A percentile compares a stretch with the other conserved stretches of the same genome.
These are phyloP conservation scores for Penicillium fimorum DNA, from an alignment of 495 filamentous ascomycete genomes.

Conservation along the genomic window DNA sequence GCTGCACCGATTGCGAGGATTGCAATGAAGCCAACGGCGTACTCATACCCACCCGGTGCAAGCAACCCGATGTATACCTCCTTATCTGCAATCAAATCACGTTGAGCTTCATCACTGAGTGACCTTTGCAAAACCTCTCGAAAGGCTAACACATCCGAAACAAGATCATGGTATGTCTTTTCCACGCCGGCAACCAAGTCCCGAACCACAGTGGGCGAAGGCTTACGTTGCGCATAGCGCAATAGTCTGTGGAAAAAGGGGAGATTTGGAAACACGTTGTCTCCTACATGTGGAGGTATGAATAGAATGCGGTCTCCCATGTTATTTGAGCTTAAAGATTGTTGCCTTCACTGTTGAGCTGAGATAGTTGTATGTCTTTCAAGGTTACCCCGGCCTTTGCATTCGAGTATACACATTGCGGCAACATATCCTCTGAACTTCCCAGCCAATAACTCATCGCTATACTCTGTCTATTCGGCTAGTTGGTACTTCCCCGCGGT, in stretches of 20 bases:
- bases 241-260: slow-evolving; percentile 33
- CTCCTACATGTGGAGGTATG: slow-evolving; percentile 29
- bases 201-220: slow-evolving; percentile 23
- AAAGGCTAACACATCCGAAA: slow-evolving; percentile 24
- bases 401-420: background rate
- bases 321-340: background rate
- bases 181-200: slow-evolving; percentile 31
- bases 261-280: slow-evolving; percentile 22
- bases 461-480: slow-evolving; percentile 19
- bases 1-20: slow-evolving; percentile 46
- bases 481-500: slow-evolving; percentile 26
- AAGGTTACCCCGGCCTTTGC: background rate
- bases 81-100: slow-evolving; percentile 29
- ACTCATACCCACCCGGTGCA: slow-evolving; percentile 49
- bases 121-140: slow-evolving; percentile 16
- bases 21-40: slow-evolving; percentile 44
- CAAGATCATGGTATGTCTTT: slow-evolving; percentile 27
- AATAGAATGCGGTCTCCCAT: slow-evolving; percentile 27
- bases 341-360: background rate
- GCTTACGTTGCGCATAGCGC: slow-evolving; percentile 25
- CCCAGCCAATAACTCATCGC: slow-evolving; percentile 14
- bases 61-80: slow-evolving; percentile 49
- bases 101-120: slow-evolving; percentile 14
- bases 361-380: background rate
- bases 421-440: background rate